Percentiles rank a stretch among this genome's conserved stretches.
phyloP scores from a whole-genome alignment of 345 rosid species.

The Boechera divaricarpa region DNA sequence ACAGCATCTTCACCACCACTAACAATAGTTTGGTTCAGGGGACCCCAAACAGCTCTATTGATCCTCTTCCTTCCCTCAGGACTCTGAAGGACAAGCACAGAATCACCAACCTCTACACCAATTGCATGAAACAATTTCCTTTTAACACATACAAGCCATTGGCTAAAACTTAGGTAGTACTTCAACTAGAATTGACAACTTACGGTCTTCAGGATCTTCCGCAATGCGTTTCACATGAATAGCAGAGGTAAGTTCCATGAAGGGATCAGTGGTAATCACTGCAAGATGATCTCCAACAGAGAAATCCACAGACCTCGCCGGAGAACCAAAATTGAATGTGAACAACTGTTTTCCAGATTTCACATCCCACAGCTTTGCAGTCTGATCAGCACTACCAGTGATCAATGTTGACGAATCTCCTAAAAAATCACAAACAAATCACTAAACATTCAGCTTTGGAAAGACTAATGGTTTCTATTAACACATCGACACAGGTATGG shows the following conservation, averaged over 20 bases:
- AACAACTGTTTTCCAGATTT: constrained; percentile 67
- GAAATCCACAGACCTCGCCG: constrained; percentile 88
- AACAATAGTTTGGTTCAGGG: constrained; percentile 75
- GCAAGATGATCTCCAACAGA: constrained; percentile 87
- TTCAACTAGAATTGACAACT: constrained; percentile 28
- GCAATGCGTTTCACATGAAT: constrained; percentile 85
- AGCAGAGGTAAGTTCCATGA: constrained; percentile 87
- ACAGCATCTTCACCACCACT: constrained; percentile 90
- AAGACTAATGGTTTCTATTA: background rate
- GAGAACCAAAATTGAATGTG: constrained; percentile 77
- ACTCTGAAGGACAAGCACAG: constrained; percentile 65
- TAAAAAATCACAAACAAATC: constrained; percentile 22
- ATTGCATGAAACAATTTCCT: background rate
- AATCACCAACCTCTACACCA: constrained; percentile 69
- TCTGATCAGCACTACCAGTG: constrained; percentile 95
- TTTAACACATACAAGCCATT: constrained; percentile 4
- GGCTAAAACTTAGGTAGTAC: background rate
- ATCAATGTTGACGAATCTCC: constrained; percentile 80
- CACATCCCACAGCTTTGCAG: constrained; percentile 90
- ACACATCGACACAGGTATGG: too few species aligned
- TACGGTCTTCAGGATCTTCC: constrained; percentile 69
- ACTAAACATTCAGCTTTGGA: background rate
- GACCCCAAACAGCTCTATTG: constrained; percentile 96
- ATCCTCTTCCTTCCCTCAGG: constrained; percentile 76
- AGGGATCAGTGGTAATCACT: constrained; percentile 89